phyloP scores from a whole-genome alignment of 2,329 filamentous ascomycete species.

The Arthrobotrys megalospora region DNA sequence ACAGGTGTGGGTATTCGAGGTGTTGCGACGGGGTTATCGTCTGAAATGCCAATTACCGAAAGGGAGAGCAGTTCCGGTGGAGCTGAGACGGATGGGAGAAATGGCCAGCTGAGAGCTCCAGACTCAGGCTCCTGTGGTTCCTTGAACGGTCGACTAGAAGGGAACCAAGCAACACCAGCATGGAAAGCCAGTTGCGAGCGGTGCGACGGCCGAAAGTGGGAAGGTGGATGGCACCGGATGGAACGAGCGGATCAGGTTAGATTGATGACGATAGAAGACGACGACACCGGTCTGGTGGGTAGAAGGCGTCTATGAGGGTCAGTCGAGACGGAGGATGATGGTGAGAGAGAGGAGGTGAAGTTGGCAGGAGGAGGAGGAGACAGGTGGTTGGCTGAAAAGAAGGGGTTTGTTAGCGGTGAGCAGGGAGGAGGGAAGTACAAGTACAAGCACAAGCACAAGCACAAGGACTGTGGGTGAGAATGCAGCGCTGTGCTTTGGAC shows the following conservation, averaged over 20 bases:
- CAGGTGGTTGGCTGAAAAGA: slow-evolving; percentile 66
- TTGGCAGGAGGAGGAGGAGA: slow-evolving; percentile 68
- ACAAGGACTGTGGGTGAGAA: slow-evolving; percentile 1
- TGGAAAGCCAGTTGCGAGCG: slow-evolving; percentile 19
- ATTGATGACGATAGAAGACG: slow-evolving; percentile 66
- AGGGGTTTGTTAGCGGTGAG: slow-evolving; percentile 32
- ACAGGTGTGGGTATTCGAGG: slow-evolving; percentile 29
- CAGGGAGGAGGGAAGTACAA: slow-evolving; percentile 31
- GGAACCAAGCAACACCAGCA: slow-evolving; percentile 29
- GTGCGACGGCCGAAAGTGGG: slow-evolving; percentile 51
- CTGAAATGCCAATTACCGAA: slow-evolving; percentile 47
- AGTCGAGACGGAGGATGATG: slow-evolving; percentile 67
- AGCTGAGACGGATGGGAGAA: slow-evolving; percentile 33
- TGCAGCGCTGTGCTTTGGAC: slow-evolving; percentile 7
- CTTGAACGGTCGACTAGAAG: slow-evolving; percentile 20
- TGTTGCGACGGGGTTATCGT: slow-evolving; percentile 42
- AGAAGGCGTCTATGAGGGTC: slow-evolving; percentile 13
- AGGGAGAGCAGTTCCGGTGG: slow-evolving; percentile 53
- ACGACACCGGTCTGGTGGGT: slow-evolving; percentile 66
- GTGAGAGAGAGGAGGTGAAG: slow-evolving; percentile 67
- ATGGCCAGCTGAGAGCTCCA: slow-evolving; percentile 43
- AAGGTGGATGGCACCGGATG: slow-evolving; percentile 54
- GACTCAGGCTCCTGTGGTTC: slow-evolving; percentile 15
- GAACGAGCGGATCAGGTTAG: slow-evolving; percentile 61
- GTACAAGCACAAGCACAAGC: too few species aligned